A percentile compares a stretch with the other conserved stretches of the same genome.
These are phyloP conservation scores for Geotrichum ghanense DNA, from an alignment of 805 yeast species.

Conservation along the genomic window DNA sequence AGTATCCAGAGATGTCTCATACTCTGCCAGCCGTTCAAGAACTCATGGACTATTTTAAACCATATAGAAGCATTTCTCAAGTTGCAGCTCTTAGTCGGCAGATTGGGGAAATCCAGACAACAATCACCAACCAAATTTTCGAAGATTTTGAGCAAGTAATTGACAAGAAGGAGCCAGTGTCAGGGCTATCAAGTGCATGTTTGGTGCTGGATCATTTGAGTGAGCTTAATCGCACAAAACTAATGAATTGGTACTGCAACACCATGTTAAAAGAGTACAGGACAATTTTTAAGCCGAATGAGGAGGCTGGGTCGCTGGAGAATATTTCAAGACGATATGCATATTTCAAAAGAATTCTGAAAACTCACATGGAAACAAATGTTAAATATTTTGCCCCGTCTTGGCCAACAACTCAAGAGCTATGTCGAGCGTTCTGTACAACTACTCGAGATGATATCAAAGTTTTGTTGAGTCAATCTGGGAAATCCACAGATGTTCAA, in stretches of 20 bases:
- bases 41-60: conserved; percentile 58
- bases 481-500: conserved; percentile 42
- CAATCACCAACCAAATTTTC: conserved; percentile 57
- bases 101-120: conserved; percentile 47
- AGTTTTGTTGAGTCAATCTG: conserved; percentile 35
- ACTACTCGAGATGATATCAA: conserved; percentile 58
- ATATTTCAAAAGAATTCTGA: conserved; percentile 63
- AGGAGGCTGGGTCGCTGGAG: conserved; percentile 92
- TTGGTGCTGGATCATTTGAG: conserved; percentile 57
- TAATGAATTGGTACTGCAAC: conserved; percentile 64
- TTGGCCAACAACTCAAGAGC: conserved; percentile 60
- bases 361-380: conserved; percentile 42
- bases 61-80: conserved; percentile 75
- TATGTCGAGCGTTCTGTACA: conserved; percentile 54
- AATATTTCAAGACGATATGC: conserved; percentile 73
- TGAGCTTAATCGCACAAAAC: conserved; percentile 41
- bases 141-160: conserved; percentile 44
- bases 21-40: conserved; percentile 63
- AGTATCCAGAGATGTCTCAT: conserved; percentile 43
- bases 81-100: conserved; percentile 53
- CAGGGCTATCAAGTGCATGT: conserved; percentile 46
- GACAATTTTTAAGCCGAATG: conserved; percentile 62
- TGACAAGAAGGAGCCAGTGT: conserved; percentile 15
- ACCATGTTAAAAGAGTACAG: conserved; percentile 62
- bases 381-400: conserved; percentile 47